These are phyloP conservation scores for Tolypocladium paradoxum DNA, from an alignment of 2,329 filamentous ascomycete genomes.

Conservation along the genomic window DNA sequence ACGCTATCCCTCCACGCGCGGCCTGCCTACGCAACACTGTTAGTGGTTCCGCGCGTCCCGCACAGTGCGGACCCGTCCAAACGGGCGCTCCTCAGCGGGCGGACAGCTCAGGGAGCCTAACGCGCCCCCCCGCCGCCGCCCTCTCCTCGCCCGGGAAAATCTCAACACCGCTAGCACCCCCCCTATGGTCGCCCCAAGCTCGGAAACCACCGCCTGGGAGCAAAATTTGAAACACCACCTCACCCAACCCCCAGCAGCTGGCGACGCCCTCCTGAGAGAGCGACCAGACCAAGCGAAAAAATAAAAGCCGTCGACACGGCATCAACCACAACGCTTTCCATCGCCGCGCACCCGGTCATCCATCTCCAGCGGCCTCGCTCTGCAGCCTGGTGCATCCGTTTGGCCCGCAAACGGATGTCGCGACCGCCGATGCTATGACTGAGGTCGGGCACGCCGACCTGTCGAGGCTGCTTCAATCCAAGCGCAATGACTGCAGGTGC, in stretches of 20 bases:
- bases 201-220: constrained; percentile 12
- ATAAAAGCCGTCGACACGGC: constrained; percentile 20
- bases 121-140: not conserved
- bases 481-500: constrained; percentile 52
- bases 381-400: constrained; percentile 38
- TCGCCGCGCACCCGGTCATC: constrained; percentile 15
- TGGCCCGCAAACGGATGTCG: constrained; percentile 59
- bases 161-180: constrained; percentile 3
- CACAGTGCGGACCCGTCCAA: not conserved
- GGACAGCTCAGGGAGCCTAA: not conserved
- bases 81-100: not conserved
- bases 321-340: constrained; percentile 17
- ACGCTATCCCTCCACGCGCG: not conserved
- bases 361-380: constrained; percentile 17
- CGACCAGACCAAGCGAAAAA: constrained; percentile 10
- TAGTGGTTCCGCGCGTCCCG: not conserved
- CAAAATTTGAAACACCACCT: constrained; percentile 21
- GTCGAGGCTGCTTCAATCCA: constrained; percentile 55
- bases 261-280: constrained; percentile 15
- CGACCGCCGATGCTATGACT: constrained; percentile 58
- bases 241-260: constrained; percentile 12
- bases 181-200: constrained; percentile 4
- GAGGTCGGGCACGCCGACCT: constrained; percentile 57
- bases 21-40: not conserved
- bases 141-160: not conserved